Percentiles rank a stretch among this genome's conserved stretches.
Evolutionary conservation across 1,284 basidiomycete species (phyloP).

Genomic region (Moesziomyces parantarcticus): DNA sequence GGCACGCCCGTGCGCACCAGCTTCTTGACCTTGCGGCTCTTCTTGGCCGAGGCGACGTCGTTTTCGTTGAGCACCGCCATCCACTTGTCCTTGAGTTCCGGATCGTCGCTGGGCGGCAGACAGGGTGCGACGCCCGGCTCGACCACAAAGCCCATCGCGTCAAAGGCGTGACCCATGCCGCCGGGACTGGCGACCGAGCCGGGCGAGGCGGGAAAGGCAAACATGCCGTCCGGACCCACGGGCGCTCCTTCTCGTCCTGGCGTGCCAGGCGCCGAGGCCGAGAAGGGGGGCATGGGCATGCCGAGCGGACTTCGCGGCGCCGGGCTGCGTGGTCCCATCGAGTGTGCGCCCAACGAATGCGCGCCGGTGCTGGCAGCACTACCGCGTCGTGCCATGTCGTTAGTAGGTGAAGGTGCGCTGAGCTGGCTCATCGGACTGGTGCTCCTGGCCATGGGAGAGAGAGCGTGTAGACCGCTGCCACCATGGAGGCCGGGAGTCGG

Average conservation of each 20-base stretch:
- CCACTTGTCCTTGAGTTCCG: slow-evolving; percentile 81
- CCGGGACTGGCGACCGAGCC: slow-evolving; percentile 15
- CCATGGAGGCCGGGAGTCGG: slow-evolving; percentile 55
- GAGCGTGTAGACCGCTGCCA: slow-evolving; percentile 38
- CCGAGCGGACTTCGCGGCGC: slow-evolving; percentile 32
- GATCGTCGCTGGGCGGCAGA: slow-evolving; percentile 71
- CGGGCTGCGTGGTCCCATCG: slow-evolving; percentile 35
- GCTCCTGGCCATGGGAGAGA: slow-evolving; percentile 39
- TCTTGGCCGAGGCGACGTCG: slow-evolving; percentile 76
- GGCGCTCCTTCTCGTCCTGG: not conserved
- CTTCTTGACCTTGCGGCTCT: slow-evolving; percentile 85
- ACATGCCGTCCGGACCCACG: slow-evolving; percentile 5
- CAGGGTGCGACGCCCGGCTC: slow-evolving; percentile 29
- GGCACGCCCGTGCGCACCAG: slow-evolving; percentile 83
- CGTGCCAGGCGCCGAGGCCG: slow-evolving; percentile 23
- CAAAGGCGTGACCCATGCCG: slow-evolving; percentile 20
- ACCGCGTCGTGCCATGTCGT: slow-evolving; percentile 14
- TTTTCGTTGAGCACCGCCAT: slow-evolving; percentile 76
- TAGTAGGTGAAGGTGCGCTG: slow-evolving; percentile 28
- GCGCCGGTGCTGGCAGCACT: slow-evolving; percentile 33
- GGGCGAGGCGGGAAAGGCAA: slow-evolving; percentile 17
- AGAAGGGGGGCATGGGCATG: slow-evolving; percentile 11
- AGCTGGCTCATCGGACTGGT: slow-evolving; percentile 37
- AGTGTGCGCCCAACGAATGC: slow-evolving; percentile 14
- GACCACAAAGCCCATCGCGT: slow-evolving; percentile 55